A percentile compares a stretch with the other conserved stretches of the same genome.
Evolutionary conservation across 2,329 filamentous ascomycete genomes (phyloP).

Genomic region (Dactylellina drechsleri): DNA sequence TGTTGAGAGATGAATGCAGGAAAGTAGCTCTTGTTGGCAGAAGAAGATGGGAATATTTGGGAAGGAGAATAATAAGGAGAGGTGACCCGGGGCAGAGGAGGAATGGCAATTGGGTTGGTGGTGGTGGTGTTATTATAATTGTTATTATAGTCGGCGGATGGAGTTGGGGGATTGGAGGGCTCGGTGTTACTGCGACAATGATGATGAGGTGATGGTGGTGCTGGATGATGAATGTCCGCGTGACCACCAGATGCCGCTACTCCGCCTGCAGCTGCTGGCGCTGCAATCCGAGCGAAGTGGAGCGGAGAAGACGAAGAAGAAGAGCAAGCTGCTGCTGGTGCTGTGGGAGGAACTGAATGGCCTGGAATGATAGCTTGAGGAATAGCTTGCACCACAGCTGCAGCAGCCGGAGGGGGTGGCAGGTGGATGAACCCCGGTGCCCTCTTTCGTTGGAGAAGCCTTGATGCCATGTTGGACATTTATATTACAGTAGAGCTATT

Average conservation of each 20-base stretch:
- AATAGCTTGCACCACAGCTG: no score
- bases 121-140: background rate
- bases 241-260: background rate
- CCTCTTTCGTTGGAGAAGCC: conserved; percentile 30
- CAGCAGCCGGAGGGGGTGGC: conserved; percentile 20
- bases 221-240: conserved; percentile 11
- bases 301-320: conserved; percentile 4
- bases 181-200: background rate
- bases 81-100: conserved; percentile 16
- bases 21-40: conserved; percentile 43
- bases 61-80: conserved; percentile 50
- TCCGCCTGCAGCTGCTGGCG: conserved; percentile 1
- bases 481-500: background rate
- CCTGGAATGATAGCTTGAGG: no score
- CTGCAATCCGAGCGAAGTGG: conserved; percentile 10
- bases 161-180: background rate
- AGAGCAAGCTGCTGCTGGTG: no score
- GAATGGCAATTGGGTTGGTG: conserved; percentile 30
- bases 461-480: conserved; percentile 19
- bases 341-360: no score
- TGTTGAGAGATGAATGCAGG: conserved; percentile 33
- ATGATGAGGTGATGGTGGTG: conserved; percentile 1
- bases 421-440: conserved; percentile 47
- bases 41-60: conserved; percentile 35
- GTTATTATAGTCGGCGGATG: conserved; percentile 1